Base-by-base conservation (phyloP, 2,329 filamentous ascomycete species). In the Cladophialophora yegresii region DNA sequence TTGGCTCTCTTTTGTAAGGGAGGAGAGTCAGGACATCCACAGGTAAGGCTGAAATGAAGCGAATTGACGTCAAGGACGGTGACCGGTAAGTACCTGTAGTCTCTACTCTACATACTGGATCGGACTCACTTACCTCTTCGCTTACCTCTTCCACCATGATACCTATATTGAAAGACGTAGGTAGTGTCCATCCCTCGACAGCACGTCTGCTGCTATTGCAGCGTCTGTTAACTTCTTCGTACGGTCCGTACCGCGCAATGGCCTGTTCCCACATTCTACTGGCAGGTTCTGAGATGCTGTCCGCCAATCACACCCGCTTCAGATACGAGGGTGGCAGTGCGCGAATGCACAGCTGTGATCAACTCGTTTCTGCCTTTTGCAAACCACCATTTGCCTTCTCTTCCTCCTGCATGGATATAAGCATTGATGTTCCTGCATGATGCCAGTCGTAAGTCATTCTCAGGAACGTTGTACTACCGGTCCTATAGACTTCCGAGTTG, bases 301-400 rank as follows among this genome's bases (percentile, higher is more conserved):
- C 47, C 10, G 22, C 47, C 47, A 51, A 51, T 51, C 47, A 51
- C 47, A 51, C 10, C 13, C 12, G 26, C 1, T 20, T 23, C 4
- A 51, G 20, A 51, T 43, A 43, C 36, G 36, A 43, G 36, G 36
- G 16, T 43, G 36, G 36, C 36, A 43, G 26, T 51, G 47, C 20
- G 47, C 47, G 47, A 51, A 51, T 51, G 47, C 47, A 51, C 47
- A 51, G 47, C 47, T 51, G 47, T 51, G 47, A 28, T 51, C 36
- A 43, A 43, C 13, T 43, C 36, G 36, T 51, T 23, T 51, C 26
- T 23, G 22, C 47, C 26, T 51, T 26, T n/a, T 51, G 47, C 47
- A 13, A 23, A 51, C 47, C 47, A 51, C 26, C 47, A 23, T n/a
- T 28, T 12, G 47, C 47, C 47, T 28, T 51, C 16, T 2, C 16